Conservation (phyloP, 1,284 basidiomycete genomes). For the Mycena citricolor region DNA sequence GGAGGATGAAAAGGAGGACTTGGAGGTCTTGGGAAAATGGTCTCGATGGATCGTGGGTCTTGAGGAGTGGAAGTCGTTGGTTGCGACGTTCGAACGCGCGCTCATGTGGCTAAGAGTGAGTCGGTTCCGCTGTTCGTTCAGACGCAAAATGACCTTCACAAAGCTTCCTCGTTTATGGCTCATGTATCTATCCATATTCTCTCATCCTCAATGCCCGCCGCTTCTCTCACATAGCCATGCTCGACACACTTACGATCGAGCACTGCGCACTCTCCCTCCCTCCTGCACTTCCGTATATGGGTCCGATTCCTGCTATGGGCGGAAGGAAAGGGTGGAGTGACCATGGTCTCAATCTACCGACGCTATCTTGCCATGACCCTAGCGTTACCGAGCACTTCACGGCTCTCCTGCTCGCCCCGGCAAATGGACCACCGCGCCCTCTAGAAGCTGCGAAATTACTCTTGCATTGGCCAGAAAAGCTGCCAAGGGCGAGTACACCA, state of each 20-base stretch:
- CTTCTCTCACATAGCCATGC: conserved; percentile 87
- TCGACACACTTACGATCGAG: conserved; percentile 91
- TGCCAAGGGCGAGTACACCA: conserved; percentile 78
- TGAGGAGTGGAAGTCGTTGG: conserved; percentile 91
- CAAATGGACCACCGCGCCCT: conserved; percentile 71
- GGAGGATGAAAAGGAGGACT: conserved; percentile 78
- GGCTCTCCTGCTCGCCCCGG: conserved; percentile 68
- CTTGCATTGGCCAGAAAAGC: conserved; percentile 84
- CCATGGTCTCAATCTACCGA: conserved; percentile 86
- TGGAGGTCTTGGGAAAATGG: conserved; percentile 83
- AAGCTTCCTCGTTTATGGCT: conserved; percentile 95
- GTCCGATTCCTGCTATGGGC: conserved; percentile 94
- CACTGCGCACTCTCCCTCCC: conserved; percentile 90
- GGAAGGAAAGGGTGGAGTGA: conserved; percentile 80
- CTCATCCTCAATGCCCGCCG: conserved; percentile 88
- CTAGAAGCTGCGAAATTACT: conserved; percentile 94
- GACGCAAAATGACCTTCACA: conserved; percentile 12
- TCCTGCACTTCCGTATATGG: conserved; percentile 97
- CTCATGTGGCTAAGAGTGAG: conserved; percentile 90
- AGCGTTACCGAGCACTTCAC: conserved; percentile 86
- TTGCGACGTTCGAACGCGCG: conserved; percentile 89
- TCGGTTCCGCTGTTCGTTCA: conserved; percentile 23
- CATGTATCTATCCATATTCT: conserved; percentile 87
- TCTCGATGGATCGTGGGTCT: conserved; percentile 88
- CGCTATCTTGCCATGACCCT: conserved; percentile 88